These are phyloP conservation scores for Bryum argenteum DNA, from an alignment of 225 moss, liverwort and hornwort species.

Conservation along the genomic window DNA sequence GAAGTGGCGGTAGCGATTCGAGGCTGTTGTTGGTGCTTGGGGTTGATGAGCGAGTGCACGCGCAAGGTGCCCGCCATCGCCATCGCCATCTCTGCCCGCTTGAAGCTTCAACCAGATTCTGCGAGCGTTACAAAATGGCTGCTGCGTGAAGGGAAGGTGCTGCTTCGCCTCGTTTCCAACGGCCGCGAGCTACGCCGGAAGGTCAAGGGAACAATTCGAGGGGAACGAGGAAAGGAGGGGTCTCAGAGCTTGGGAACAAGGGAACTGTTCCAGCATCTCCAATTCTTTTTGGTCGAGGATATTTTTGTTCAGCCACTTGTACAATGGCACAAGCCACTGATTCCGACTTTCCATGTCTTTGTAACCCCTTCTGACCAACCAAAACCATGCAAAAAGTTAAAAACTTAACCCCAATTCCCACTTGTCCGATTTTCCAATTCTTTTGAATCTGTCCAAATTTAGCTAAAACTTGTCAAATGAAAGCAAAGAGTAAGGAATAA, in stretches of 20 bases:
- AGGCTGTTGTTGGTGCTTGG: no score
- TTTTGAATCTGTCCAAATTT: no score
- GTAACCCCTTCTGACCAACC: no score
- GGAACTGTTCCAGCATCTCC: not conserved
- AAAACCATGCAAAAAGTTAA: no score
- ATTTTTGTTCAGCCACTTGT: not conserved
- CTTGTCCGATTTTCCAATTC: no score
- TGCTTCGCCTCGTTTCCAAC: not conserved
- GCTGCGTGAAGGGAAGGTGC: not conserved
- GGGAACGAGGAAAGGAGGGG: not conserved
- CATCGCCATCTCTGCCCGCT: conserved; percentile 26
- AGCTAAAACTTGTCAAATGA: no score
- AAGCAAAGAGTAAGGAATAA: no score
- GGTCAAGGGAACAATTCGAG: conserved; percentile 1
- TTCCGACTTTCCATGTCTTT: no score
- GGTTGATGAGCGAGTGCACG: not conserved
- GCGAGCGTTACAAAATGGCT: not conserved
- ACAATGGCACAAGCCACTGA: no score
- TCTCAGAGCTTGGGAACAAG: not conserved
- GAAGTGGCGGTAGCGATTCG: not conserved
- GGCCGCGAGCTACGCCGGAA: conserved; percentile 1
- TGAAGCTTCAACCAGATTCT: not conserved
- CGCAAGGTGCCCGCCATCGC: conserved; percentile 32
- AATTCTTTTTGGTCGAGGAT: not conserved
- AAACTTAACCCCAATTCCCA: no score